Percentiles rank a stretch among this genome's conserved stretches.
Conservation (phyloP, 2,329 filamentous ascomycete genomes). For the Trichoderma pleuroti region DNA sequence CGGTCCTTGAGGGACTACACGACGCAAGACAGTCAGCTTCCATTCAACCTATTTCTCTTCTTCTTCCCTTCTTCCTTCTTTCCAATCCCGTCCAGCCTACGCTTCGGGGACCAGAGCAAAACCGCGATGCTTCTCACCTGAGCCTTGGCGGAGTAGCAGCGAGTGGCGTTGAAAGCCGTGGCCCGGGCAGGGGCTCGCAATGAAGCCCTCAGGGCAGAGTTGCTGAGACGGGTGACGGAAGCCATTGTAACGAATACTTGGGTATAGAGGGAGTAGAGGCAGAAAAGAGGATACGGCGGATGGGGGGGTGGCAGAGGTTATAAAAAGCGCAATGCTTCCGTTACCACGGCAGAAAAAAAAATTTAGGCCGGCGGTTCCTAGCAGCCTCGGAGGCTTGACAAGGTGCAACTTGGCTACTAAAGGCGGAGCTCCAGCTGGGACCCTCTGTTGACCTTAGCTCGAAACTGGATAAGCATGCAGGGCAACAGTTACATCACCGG, state of each 20-base stretch:
- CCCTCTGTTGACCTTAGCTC: slow-evolving; percentile 5
- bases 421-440: neutral
- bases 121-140: slow-evolving; percentile 55
- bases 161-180: slow-evolving; percentile 74
- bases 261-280: slow-evolving; percentile 10
- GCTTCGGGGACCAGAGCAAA: neutral
- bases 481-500: slow-evolving; percentile 13
- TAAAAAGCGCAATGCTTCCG: slow-evolving; percentile 34
- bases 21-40: slow-evolving; percentile 19
- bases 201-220: slow-evolving; percentile 76
- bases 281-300: slow-evolving; percentile 26
- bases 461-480: slow-evolving; percentile 5
- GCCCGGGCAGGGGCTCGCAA: slow-evolving; percentile 63
- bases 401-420: neutral
- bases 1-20: slow-evolving; percentile 91
- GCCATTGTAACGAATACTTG: slow-evolving; percentile 59
- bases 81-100: neutral
- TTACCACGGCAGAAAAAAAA: slow-evolving; percentile 24
- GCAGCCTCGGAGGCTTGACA: slow-evolving; percentile 18
- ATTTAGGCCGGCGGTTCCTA: slow-evolving; percentile 25
- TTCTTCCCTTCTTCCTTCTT: neutral
- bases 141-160: slow-evolving; percentile 91
- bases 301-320: slow-evolving; percentile 33
- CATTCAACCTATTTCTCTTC: neutral
- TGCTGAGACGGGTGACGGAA: slow-evolving; percentile 75